Evolutionary conservation across 164 flowering plant species (phyloP).

Genomic region (Annona cherimola): DNA sequence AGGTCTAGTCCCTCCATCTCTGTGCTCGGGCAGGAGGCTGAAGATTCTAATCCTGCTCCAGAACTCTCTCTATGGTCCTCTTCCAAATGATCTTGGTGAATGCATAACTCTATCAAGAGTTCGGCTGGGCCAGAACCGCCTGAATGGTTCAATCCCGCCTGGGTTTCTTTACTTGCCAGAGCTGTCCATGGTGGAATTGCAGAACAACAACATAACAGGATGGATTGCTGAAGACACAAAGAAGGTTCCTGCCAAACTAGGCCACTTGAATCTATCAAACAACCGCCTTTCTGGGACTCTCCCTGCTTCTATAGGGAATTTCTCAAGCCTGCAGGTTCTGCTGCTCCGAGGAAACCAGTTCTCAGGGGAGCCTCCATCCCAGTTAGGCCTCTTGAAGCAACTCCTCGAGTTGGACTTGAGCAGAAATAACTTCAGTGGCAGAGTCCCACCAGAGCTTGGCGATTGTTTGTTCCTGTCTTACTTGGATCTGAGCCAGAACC

Average conservation of each 20-base stretch:
- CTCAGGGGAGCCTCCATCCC: constrained; percentile 49
- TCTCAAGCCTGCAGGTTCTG: constrained; percentile 46
- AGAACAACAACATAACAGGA: constrained; percentile 51
- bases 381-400: constrained; percentile 42
- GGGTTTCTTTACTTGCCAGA: constrained; percentile 56
- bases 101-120: constrained; percentile 43
- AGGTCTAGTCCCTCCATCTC: constrained; percentile 39
- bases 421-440: constrained; percentile 50
- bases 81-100: constrained; percentile 50
- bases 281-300: constrained; percentile 54
- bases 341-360: constrained; percentile 43
- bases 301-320: constrained; percentile 46
- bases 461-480: constrained; percentile 40
- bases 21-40: constrained; percentile 44
- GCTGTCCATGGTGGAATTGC: constrained; percentile 46
- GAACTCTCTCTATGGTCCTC: constrained; percentile 55
- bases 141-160: constrained; percentile 47
- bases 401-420: constrained; percentile 43
- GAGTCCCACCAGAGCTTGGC: constrained; percentile 44
- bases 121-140: constrained; percentile 50
- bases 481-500: constrained; percentile 61
- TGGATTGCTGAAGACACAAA: constrained; percentile 21
- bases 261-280: constrained; percentile 42
- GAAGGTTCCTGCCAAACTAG: constrained; percentile 32
- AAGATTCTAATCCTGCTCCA: constrained; percentile 41